Base-by-base conservation (phyloP, 2,329 filamentous ascomycete genomes). In the Aspergillus sp. region DNA sequence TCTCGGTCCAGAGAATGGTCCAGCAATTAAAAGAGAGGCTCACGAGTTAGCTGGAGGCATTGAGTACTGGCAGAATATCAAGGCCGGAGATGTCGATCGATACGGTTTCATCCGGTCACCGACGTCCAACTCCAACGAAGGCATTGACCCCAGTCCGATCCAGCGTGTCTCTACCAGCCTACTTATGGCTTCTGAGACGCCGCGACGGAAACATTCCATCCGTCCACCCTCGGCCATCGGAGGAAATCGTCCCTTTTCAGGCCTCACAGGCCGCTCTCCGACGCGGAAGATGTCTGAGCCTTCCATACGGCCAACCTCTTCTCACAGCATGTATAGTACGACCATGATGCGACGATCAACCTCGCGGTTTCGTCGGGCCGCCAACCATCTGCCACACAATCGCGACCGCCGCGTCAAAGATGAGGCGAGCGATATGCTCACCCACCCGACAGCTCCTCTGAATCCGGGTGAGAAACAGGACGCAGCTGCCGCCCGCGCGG, bases 391-490 rank as follows among this genome's bases (percentile, higher is more conserved):
- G 19, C 84, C 82, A 5, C 79, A 84, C 65, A 85, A 84, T 62
- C 78, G 78, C 64, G 81, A 84, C 60, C 81, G 83, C 19, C 80
- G 83, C 51, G 72, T 83, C 38, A 78, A 86, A 62, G 85, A 87
- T 38, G 85, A 87, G 67, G 87, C 87, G 4, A 82, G 80, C 58
- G 85, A 89, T 67, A 89, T 89, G 87, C 82, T 89, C 54, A 88
- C 84, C 17, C 72, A 86, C 2, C 87, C 86, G 2, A 80, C 79
- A 5, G 80, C 83, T 2, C 72, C 84, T 15, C 77, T 78, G 23
- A 80, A 80, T 47, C 76, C 84, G 28, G 72, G 72, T 8, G 77
- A 81, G 53, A 75, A 81, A 61, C 78, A 84, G 58, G 80, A 81
- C 28, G 78, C 80, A 19, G 76, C 77, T 39, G 74, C 77, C 23